Evolutionary conservation across 805 yeast species (phyloP).

Genomic region (Candida ovalis): DNA sequence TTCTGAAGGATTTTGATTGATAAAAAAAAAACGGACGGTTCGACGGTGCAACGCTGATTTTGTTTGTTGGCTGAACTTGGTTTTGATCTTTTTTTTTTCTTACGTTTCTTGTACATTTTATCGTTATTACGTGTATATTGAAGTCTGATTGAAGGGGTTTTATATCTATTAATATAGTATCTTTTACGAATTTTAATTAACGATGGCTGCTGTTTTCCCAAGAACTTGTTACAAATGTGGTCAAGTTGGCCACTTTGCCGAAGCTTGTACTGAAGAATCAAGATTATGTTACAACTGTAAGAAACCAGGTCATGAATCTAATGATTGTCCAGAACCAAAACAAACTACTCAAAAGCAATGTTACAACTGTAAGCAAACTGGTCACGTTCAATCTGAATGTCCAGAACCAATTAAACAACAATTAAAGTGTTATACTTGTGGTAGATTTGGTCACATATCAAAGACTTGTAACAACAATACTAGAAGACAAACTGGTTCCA

Average conservation of each 20-base stretch:
- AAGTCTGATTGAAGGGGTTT: neutral
- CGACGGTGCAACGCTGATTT: neutral
- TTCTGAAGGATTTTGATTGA: neutral
- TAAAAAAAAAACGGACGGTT: neutral
- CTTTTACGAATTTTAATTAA: slow-evolving; percentile 1
- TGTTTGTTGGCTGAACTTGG: neutral
- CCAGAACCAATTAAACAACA: slow-evolving; percentile 52
- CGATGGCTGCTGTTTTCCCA: slow-evolving; percentile 33
- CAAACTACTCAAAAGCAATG: slow-evolving; percentile 84
- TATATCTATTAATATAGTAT: neutral
- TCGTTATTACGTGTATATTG: neutral
- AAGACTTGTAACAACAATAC: slow-evolving; percentile 56
- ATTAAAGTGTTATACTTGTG: slow-evolving; percentile 77
- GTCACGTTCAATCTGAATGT: slow-evolving; percentile 87
- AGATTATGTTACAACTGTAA: slow-evolving; percentile 92
- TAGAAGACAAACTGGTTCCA: slow-evolving; percentile 26
- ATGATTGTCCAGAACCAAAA: slow-evolving; percentile 85
- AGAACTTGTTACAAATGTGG: slow-evolving; percentile 93
- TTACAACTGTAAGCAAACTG: slow-evolving; percentile 88
- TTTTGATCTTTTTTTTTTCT: neutral
- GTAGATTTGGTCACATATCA: slow-evolving; percentile 77
- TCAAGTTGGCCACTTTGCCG: slow-evolving; percentile 87
- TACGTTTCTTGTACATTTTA: neutral
- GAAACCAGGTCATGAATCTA: slow-evolving; percentile 84
- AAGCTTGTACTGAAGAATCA: slow-evolving; percentile 78